phyloP scores from a whole-genome alignment of 2,329 filamentous ascomycete species.

The Verruconis gallopava region DNA sequence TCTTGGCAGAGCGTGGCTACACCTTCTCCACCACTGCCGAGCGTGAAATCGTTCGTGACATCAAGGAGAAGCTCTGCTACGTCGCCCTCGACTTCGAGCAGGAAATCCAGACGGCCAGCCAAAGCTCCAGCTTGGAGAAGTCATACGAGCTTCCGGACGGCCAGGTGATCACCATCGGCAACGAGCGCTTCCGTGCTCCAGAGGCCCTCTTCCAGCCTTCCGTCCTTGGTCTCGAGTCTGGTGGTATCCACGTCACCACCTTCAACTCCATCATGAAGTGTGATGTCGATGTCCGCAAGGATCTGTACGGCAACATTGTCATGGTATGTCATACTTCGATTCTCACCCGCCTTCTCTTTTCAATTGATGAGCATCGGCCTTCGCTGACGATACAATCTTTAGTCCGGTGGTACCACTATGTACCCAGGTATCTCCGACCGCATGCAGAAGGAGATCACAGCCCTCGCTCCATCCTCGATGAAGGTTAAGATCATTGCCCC shows the following conservation, averaged over 20 bases:
- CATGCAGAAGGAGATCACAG: constrained; percentile 99
- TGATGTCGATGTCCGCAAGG: constrained; percentile 99
- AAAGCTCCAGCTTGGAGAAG: constrained; percentile 98
- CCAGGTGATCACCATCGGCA: constrained; percentile 99
- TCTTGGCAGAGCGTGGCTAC: constrained; percentile 97
- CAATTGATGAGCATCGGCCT: too few species aligned
- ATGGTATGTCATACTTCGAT: constrained; percentile 57
- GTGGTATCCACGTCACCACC: constrained; percentile 98
- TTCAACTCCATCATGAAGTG: constrained; percentile 99
- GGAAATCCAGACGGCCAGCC: constrained; percentile 98
- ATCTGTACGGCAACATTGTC: constrained; percentile 99
- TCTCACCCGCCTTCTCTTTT: too few species aligned
- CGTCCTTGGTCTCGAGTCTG: constrained; percentile 93
- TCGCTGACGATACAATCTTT: constrained; percentile 18
- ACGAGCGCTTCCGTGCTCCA: constrained; percentile 99
- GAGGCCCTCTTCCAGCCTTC: constrained; percentile 99
- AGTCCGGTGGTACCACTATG: constrained; percentile 99
- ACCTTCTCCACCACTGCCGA: constrained; percentile 99
- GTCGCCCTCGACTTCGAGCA: constrained; percentile 99
- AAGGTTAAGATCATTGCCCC: constrained; percentile 99
- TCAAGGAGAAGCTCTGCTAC: constrained; percentile 99
- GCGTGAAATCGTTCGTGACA: constrained; percentile 99
- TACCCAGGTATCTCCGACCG: constrained; percentile 99
- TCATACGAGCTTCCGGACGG: constrained; percentile 99
- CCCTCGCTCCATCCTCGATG: constrained; percentile 98